These are phyloP conservation scores for Podila verticillata DNA, from an alignment of 192 early-diverging fungal genomes.

Conservation along the genomic window DNA sequence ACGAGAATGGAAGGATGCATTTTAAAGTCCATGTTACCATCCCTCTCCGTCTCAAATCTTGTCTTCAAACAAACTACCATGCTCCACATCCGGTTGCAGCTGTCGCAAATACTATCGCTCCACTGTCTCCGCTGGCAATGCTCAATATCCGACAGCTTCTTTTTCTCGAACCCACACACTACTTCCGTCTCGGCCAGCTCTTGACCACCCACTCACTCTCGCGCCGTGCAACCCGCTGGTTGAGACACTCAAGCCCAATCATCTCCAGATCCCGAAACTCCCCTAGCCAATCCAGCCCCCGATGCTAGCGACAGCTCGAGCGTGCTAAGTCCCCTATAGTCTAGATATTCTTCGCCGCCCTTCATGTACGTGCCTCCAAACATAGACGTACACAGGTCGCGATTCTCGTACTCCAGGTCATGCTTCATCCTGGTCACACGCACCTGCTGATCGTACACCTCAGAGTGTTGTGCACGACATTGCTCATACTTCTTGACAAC, in stretches of 20 bases:
- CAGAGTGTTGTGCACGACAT: too few relatives aligned
- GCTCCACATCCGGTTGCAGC: neutral
- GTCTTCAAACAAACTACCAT: neutral
- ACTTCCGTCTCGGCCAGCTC: neutral
- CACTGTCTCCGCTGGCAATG: too few relatives aligned
- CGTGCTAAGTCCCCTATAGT: neutral
- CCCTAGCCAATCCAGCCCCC: neutral
- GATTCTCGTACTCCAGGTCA: too few relatives aligned
- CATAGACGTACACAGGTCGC: too few relatives aligned
- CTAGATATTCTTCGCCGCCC: neutral
- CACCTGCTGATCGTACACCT: too few relatives aligned
- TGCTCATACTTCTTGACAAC: too few relatives aligned
- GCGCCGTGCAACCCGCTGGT: neutral
- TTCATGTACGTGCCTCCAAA: too few relatives aligned
- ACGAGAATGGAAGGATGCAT: too few relatives aligned
- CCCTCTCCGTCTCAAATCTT: too few relatives aligned
- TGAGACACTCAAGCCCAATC: slow-evolving; percentile 5
- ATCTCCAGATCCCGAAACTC: slow-evolving; percentile 3
- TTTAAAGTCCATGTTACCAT: too few relatives aligned
- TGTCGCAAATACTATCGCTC: too few relatives aligned
- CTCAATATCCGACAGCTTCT: neutral
- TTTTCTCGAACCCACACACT: slow-evolving; percentile 1
- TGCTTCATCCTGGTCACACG: too few relatives aligned
- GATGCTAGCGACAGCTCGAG: slow-evolving; percentile 1
- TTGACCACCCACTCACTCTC: slow-evolving; percentile 5